A percentile compares a stretch with the other conserved stretches of the same genome.
phyloP scores from a whole-genome alignment of 225 moss, liverwort and hornwort genomes.

The Bryoerythrophyllum caledonicum region DNA sequence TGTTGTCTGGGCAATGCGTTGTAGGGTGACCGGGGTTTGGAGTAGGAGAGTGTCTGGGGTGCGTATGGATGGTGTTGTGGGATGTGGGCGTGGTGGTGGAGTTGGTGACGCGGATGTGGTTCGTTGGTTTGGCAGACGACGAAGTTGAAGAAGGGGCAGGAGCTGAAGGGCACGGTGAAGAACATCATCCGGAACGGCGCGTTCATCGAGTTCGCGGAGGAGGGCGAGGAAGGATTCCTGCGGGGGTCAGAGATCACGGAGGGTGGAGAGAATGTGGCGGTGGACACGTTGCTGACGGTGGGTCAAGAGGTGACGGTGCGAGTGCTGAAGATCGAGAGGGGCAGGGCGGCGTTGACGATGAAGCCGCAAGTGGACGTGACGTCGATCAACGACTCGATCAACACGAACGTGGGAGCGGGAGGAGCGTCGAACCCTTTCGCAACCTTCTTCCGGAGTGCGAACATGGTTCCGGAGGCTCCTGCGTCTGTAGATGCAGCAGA shows the following conservation, averaged over 20 bases:
- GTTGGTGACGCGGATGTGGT: not conserved
- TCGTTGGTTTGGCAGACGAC: constrained; percentile 39
- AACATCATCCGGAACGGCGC: constrained; percentile 82
- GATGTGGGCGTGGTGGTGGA: not conserved
- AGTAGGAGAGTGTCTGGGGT: too few relatives aligned
- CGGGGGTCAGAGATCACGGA: constrained; percentile 76
- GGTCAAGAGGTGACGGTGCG: constrained; percentile 88
- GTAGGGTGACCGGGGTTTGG: not conserved
- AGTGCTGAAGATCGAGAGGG: constrained; percentile 82
- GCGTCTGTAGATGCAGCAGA: constrained; percentile 16
- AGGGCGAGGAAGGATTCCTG: constrained; percentile 84
- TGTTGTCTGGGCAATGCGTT: not conserved
- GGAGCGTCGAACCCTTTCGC: constrained; percentile 89
- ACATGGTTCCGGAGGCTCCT: constrained; percentile 46
- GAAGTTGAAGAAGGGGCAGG: constrained; percentile 80
- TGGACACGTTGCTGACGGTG: constrained; percentile 64
- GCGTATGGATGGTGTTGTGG: accelerated
- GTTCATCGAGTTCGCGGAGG: constrained; percentile 59
- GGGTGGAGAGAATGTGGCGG: constrained; percentile 84
- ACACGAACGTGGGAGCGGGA: constrained; percentile 49
- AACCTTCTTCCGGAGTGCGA: constrained; percentile 75
- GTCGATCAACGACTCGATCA: constrained; percentile 73
- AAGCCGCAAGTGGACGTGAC: constrained; percentile 80
- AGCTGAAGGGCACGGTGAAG: constrained; percentile 84
- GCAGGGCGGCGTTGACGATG: constrained; percentile 78